Base-by-base conservation (phyloP, 129 eudicot genomes). In the Sambucus nigra region DNA sequence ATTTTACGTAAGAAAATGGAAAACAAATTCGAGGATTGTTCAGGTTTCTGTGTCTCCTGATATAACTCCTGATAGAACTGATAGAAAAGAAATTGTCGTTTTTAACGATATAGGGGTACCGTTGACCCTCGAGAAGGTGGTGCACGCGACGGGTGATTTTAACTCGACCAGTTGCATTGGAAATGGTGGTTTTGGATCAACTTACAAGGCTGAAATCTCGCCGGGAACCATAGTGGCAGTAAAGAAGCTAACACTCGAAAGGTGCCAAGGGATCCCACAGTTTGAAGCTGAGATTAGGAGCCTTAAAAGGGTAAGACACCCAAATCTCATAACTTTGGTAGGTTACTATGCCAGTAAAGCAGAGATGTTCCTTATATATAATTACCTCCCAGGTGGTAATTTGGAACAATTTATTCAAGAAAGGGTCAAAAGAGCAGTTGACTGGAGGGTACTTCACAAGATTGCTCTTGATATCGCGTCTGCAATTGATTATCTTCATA, bases 281-380 rank as follows among this genome's bases (percentile, higher is more conserved):
- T 80, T 83, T 49, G 57, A 80, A 17, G 94, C 94, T 0, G 94
- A 84, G 63, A 64, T 84, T 19, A 27, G 64, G n/a, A 73, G 52
- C 60, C 83, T 84, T 7, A 72, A 78, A 39, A 61, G 67, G 39
- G 35, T 84, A 16, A 54, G 45, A 25, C 94, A 84, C 71, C 73
- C 74, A 1, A 80, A 80, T 15, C 73, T 84, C 14, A 67, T 84
- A 23, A 84, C 82, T 0, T 59, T 80, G 17, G 55, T 80, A 0
- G 94, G 94, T 8, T 79, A 67, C 48, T 55, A 48, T 41, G 81
- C 84, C 35, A 73, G 88, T 55, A 23, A 32, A 35, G 63, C 76
- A 7, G 88, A 84, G 23, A 84, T 80, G 94, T 80, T 84, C 50
- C 69, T 84, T 4, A 71, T 84, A 28, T 84, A 84, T 29, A 84